Evolutionary conservation across 495 filamentous ascomycete genomes (phyloP), one percentile per base, ranked within the genome.

Genomic region (Hyaloscypha bicolor): DNA sequence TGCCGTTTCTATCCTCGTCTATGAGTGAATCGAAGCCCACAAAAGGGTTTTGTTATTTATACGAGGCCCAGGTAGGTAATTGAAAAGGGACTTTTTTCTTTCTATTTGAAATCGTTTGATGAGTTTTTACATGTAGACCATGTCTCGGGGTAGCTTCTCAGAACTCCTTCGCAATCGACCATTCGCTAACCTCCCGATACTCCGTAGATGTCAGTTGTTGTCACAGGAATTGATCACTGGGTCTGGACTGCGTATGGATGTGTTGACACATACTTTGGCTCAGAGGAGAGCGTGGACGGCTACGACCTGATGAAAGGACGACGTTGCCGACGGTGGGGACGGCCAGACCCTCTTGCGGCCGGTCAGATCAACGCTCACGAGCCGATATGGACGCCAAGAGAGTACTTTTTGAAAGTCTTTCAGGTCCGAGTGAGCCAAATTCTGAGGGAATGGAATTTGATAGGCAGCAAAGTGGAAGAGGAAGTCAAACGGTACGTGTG

Each of bases 201-300:
- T 37, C 35, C 5, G 35, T 11, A 37, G 52, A 48, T 58, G 21
- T 65, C 63, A 8, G 25, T 65, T 16, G 14, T 33, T 22, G 63
- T 65, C 30, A 65, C 63, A 9, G 63, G 63, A 11, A 65, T 65
- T 57, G 63, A 65, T 48, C 52, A 59, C 52, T 65, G 32, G 51
- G 63, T 65, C 4, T 65, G 63, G 63, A 32, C 32, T 58, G 63
- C 63, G 11, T 42, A 42, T 31, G 29, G 52, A 8, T 29, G 56
- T 58, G 29, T 65, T 53, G 63, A 65, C 12, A 58, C 32, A 8
- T 65, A 65, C 22, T 65, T 65, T 57, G 63, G 57, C 6, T 45
- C 51, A 22, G 8, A 65, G 51, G 32, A 65, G 6, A 57, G 11
- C 14, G 63, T 64, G 25, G 42, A 53, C 2, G 3, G 29, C 16